phyloP scores from a whole-genome alignment of 257 asterid species.

The Solanum appendiculatum region DNA sequence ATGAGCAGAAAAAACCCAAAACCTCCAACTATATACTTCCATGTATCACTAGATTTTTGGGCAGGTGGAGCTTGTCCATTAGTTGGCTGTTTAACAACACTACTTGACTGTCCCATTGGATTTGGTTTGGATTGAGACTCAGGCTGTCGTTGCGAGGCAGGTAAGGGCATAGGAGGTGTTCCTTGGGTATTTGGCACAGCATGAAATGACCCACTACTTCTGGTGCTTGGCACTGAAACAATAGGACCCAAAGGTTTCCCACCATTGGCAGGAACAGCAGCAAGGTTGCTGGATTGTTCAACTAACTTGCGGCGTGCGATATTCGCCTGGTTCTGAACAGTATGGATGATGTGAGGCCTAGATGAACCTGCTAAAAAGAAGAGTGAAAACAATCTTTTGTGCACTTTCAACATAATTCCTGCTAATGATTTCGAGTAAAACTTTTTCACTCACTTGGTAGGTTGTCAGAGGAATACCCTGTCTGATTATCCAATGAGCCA shows the following conservation, averaged over 20 bases:
- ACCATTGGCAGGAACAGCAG: slow-evolving; percentile 36
- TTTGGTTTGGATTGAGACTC: slow-evolving; percentile 5
- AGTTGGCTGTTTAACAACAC: slow-evolving; percentile 12
- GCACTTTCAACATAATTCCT: background rate
- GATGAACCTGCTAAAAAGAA: slow-evolving; percentile 28
- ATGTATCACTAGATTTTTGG: slow-evolving; percentile 14
- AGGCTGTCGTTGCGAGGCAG: slow-evolving; percentile 9
- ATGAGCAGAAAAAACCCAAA: slow-evolving; percentile 29
- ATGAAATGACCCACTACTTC: slow-evolving; percentile 88
- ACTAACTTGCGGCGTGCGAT: slow-evolving; percentile 40
- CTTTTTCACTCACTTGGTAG: slow-evolving; percentile 30
- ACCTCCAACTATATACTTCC: slow-evolving; percentile 41
- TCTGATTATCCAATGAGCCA: slow-evolving; percentile 15
- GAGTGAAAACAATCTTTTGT: slow-evolving; percentile 1
- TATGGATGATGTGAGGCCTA: slow-evolving; percentile 14
- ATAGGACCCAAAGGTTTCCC: slow-evolving; percentile 12
- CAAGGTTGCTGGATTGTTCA: slow-evolving; percentile 49
- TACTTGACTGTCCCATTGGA: slow-evolving; percentile 1
- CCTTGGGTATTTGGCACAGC: slow-evolving; percentile 38
- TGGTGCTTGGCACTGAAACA: slow-evolving; percentile 38
- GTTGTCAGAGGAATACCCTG: slow-evolving; percentile 23
- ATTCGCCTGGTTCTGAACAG: slow-evolving; percentile 10
- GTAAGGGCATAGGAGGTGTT: slow-evolving; percentile 20
- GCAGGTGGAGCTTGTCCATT: slow-evolving; percentile 1
- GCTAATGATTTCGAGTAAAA: background rate